Conservation (phyloP, 192 early-diverging fungal genomes). For the Coemansia asiatica region DNA sequence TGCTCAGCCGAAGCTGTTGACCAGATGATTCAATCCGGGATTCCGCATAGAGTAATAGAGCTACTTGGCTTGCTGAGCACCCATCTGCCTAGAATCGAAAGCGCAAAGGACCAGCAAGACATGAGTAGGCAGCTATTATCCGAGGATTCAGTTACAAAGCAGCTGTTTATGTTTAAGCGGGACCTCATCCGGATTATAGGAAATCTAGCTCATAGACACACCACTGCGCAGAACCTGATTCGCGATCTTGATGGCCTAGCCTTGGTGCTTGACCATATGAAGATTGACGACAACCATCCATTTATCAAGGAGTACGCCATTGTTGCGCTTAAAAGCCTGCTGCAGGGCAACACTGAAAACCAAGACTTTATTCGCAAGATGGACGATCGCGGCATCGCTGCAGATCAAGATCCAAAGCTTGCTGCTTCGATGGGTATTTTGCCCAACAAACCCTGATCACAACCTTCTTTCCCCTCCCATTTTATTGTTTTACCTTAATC, state of each 20-base stretch:
- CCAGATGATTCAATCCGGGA: conserved; percentile 9
- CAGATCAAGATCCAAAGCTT: background rate
- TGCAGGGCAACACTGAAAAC: conserved; percentile 31
- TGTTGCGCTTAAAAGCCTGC: conserved; percentile 37
- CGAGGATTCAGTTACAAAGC: background rate
- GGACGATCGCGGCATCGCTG: conserved; percentile 15
- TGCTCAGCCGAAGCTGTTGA: conserved; percentile 4
- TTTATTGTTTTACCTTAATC: too few species aligned
- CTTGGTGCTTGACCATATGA: conserved; percentile 47
- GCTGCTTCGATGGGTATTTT: too few species aligned
- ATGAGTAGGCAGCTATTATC: background rate
- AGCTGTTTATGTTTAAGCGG: conserved; percentile 51
- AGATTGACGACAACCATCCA: conserved; percentile 53
- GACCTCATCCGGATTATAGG: conserved; percentile 44
- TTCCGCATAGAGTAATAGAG: conserved; percentile 13
- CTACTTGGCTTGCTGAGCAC: conserved; percentile 37
- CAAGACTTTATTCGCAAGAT: conserved; percentile 38
- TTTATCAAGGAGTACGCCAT: conserved; percentile 53
- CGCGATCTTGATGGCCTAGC: conserved; percentile 45
- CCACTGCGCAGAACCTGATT: conserved; percentile 27
- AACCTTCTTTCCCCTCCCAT: too few species aligned
- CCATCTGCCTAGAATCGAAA: conserved; percentile 34
- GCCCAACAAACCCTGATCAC: too few species aligned
- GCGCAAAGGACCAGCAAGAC: background rate
- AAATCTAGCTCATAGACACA: conserved; percentile 29